Evolutionary conservation across 768 basidiomycete genomes (phyloP).

Genomic region (Boletus huronensis): DNA sequence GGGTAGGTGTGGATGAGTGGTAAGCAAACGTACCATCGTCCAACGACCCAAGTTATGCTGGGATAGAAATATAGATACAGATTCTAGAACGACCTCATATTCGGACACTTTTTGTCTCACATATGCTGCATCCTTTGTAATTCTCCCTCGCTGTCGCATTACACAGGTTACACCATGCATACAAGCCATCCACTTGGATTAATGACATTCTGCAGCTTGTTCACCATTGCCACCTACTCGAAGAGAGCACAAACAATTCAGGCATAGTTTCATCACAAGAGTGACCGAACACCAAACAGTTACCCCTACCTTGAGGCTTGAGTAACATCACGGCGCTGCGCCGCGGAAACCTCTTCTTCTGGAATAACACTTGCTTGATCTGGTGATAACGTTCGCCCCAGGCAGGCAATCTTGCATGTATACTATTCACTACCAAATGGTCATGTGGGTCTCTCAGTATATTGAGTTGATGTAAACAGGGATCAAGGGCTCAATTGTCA

Average conservation of each 20-base stretch:
- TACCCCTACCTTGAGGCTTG: neutral
- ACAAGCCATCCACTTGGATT: conserved; percentile 6
- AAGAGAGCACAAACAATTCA: neutral
- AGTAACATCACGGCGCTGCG: neutral
- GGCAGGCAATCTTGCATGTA: neutral
- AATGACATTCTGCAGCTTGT: neutral
- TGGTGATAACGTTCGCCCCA: neutral
- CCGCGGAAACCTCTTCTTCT: neutral
- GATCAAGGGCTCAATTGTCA: no score
- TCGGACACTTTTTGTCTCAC: neutral
- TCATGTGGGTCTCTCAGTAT: no score
- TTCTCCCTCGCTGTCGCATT: neutral
- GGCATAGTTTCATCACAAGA: neutral
- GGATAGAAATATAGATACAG: conserved; percentile 10
- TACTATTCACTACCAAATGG: no score
- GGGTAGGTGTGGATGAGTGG: conserved; percentile 29
- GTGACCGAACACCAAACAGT: neutral
- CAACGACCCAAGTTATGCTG: neutral
- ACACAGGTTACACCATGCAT: neutral
- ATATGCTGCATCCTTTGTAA: conserved; percentile 7
- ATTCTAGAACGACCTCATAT: conserved; percentile 2
- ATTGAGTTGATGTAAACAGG: neutral
- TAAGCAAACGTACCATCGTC: conserved; percentile 14
- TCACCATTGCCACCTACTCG: neutral
- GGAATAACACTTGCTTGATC: no score